Evolutionary conservation across 352 stramenopile genomes (phyloP).

Genomic region (Phytophthora tubulina): DNA sequence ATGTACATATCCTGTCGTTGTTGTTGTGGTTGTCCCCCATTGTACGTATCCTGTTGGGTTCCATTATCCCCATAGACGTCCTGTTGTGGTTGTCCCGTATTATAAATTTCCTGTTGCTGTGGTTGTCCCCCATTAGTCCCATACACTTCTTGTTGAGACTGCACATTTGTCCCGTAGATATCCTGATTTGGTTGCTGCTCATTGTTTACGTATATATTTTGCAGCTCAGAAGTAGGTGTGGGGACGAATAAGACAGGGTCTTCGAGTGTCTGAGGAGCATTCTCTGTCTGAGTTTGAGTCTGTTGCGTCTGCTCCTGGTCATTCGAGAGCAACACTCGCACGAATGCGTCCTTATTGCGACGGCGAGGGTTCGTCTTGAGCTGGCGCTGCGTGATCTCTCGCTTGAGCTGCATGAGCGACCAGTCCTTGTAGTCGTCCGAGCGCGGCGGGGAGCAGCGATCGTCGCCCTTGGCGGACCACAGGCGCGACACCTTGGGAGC

Average conservation of each 20-base stretch:
- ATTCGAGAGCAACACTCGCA: slow-evolving; percentile 44
- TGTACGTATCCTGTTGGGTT: slow-evolving; percentile 11
- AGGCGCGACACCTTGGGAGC: slow-evolving; percentile 45
- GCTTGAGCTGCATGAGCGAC: slow-evolving; percentile 61
- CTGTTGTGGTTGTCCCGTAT: slow-evolving; percentile 1
- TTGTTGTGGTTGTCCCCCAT: background rate
- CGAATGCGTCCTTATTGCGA: slow-evolving; percentile 62
- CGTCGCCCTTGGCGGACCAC: slow-evolving; percentile 58
- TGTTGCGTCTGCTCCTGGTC: slow-evolving; percentile 25
- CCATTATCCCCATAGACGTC: slow-evolving; percentile 1
- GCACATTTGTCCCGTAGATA: slow-evolving; percentile 12
- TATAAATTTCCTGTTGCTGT: slow-evolving; percentile 17
- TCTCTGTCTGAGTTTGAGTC: slow-evolving; percentile 10
- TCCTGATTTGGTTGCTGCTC: slow-evolving; percentile 33
- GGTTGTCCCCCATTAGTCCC: slow-evolving; percentile 1
- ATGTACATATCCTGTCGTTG: slow-evolving; percentile 22
- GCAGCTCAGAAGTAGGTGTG: slow-evolving; percentile 28
- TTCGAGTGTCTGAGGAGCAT: slow-evolving; percentile 14
- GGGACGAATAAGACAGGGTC: slow-evolving; percentile 34
- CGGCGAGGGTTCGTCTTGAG: slow-evolving; percentile 55
- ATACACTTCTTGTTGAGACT: slow-evolving; percentile 16
- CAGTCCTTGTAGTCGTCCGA: slow-evolving; percentile 70
- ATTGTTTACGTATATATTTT: slow-evolving; percentile 32
- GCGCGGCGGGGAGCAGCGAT: slow-evolving; percentile 47
- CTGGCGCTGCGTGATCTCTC: slow-evolving; percentile 61